These are phyloP conservation scores for Isoetes taiwanensis DNA, from an alignment of 75 land plant genomes.

Conservation along the genomic window DNA sequence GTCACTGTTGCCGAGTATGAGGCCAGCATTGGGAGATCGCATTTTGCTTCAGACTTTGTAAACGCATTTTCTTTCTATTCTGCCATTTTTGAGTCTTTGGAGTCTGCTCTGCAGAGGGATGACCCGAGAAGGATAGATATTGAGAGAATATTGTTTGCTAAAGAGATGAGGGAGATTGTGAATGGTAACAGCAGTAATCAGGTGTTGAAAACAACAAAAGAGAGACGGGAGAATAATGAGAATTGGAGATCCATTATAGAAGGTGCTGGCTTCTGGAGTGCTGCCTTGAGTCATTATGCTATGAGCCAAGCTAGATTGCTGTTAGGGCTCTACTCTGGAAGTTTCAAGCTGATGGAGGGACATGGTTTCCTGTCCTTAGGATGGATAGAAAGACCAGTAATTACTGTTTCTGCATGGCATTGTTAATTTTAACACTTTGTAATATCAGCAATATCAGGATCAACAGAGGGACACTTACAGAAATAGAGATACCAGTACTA, in stretches of 20 bases:
- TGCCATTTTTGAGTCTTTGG: constrained; percentile 79
- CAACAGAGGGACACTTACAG: too few relatives aligned
- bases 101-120: constrained; percentile 46
- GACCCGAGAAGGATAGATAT: constrained; percentile 37
- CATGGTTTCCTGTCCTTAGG: neutral
- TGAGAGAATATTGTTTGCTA: constrained; percentile 52
- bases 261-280: constrained; percentile 23
- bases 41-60: constrained; percentile 35
- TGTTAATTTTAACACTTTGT: too few relatives aligned
- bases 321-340: constrained; percentile 53
- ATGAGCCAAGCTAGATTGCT: too few relatives aligned
- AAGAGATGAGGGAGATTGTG: constrained; percentile 34
- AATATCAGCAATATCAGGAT: too few relatives aligned
- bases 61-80: constrained; percentile 50
- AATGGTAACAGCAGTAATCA: neutral
- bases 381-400: neutral
- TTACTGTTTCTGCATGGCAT: constrained; percentile 3
- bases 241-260: constrained; percentile 52
- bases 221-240: too few relatives aligned
- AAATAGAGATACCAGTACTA: too few relatives aligned
- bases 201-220: neutral
- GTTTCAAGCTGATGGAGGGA: neutral
- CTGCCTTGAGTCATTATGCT: constrained; percentile 63
- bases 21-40: constrained; percentile 39
- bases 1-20: constrained; percentile 85